A percentile compares a stretch with the other conserved stretches of the same genome.
phyloP scores from a whole-genome alignment of 495 filamentous ascomycete species.

The Neurospora sublineolata region DNA sequence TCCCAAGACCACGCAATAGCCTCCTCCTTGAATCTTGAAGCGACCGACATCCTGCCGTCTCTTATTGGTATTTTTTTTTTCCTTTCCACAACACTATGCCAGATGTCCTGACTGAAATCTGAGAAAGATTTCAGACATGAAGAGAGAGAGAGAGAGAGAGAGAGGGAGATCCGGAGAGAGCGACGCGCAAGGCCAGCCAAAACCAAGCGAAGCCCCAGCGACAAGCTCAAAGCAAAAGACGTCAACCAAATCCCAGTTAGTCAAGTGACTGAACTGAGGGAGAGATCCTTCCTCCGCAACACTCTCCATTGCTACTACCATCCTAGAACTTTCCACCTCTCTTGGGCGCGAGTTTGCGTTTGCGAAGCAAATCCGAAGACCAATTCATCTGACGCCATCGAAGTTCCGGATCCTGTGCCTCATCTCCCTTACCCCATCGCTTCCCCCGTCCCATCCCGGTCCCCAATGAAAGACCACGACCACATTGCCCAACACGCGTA shows the following conservation, averaged over 20 bases:
- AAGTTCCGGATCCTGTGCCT: neutral
- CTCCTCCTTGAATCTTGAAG: constrained; percentile 74
- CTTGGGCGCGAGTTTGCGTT: neutral
- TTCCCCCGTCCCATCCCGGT: neutral
- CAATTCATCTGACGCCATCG: neutral
- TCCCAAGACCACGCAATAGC: constrained; percentile 87
- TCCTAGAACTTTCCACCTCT: neutral
- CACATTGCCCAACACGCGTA: neutral
- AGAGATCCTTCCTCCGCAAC: neutral
- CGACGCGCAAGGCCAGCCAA: neutral
- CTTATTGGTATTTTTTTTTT: no score
- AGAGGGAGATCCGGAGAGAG: no score
- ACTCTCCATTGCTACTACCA: neutral
- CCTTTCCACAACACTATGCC: no score
- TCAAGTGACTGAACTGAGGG: neutral
- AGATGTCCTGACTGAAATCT: neutral
- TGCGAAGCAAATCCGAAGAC: neutral
- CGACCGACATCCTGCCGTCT: neutral
- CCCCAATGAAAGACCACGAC: neutral
- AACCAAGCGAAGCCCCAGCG: no score
- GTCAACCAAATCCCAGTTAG: neutral
- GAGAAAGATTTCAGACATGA: neutral
- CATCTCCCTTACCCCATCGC: neutral
- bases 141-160: neutral
- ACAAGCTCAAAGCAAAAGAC: no score